These are phyloP conservation scores for Colletotrichum lupini DNA, from an alignment of 2,329 filamentous ascomycete genomes.

Conservation along the genomic window DNA sequence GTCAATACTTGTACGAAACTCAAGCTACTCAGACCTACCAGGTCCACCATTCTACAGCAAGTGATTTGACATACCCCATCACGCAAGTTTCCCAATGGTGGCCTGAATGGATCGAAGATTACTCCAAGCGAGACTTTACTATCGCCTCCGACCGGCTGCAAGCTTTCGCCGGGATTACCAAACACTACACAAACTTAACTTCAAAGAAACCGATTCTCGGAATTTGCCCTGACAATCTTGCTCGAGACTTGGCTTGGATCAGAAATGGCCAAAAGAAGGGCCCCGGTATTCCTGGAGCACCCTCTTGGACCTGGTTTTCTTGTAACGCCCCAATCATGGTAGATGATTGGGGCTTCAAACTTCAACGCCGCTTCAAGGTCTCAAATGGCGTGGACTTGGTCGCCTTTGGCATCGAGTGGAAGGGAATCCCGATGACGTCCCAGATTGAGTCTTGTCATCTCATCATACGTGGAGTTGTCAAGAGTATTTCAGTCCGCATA, in stretches of 20 bases:
- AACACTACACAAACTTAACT: not conserved
- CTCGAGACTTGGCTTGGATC: slow-evolving; percentile 3
- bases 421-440: slow-evolving; percentile 7
- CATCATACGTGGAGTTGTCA: not conserved
- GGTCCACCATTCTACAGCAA: not conserved
- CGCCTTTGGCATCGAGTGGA: not conserved
- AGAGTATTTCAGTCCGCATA: not conserved
- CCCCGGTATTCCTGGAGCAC: not conserved
- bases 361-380: not conserved
- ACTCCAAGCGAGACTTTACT: slow-evolving; percentile 3
- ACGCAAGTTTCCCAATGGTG: not conserved
- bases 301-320: slow-evolving; percentile 19
- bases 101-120: not conserved
- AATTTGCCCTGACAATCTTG: not conserved
- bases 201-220: not conserved
- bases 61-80: not conserved
- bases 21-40: not conserved
- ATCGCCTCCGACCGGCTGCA: not conserved
- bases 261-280: not conserved
- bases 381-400: not conserved
- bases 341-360: not conserved
- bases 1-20: not conserved
- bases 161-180: slow-evolving; percentile 6
- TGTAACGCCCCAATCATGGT: not conserved
- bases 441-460: not conserved